phyloP scores from a whole-genome alignment of 83 land plant genomes.

The Thuja plicata region DNA sequence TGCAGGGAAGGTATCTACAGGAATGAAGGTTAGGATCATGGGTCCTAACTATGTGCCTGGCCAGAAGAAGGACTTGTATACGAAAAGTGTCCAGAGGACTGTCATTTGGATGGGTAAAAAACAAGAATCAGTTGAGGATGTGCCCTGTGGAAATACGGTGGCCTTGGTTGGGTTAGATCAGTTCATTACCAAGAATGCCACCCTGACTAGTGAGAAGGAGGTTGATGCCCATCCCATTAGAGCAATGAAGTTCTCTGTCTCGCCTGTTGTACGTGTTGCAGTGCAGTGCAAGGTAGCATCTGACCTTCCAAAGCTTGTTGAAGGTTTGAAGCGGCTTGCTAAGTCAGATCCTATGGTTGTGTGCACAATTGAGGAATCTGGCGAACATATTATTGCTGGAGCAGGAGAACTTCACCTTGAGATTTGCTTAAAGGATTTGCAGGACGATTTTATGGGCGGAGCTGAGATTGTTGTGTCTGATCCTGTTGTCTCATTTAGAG shows the following conservation, averaged over 20 bases:
- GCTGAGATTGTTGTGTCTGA: conserved; percentile 53
- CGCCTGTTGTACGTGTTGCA: conserved; percentile 79
- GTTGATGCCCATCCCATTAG: conserved; percentile 66
- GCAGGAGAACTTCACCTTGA: conserved; percentile 71
- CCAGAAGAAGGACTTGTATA: conserved; percentile 36
- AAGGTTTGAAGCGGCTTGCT: conserved; percentile 63
- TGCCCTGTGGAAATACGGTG: conserved; percentile 79
- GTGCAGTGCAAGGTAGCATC: conserved; percentile 79
- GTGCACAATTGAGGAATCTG: conserved; percentile 57
- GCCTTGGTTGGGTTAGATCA: conserved; percentile 78
- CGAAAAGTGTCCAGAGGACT: conserved; percentile 75
- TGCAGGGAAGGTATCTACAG: conserved; percentile 26
- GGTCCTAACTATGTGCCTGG: conserved; percentile 23
- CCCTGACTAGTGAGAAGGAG: conserved; percentile 67
- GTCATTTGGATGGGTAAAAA: conserved; percentile 83
- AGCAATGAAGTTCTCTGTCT: conserved; percentile 82
- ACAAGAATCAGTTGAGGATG: conserved; percentile 79
- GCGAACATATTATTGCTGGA: conserved; percentile 67
- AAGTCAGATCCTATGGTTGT: conserved; percentile 69
- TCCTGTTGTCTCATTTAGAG: conserved; percentile 68
- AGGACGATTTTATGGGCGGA: conserved; percentile 65
- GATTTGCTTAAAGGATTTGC: conserved; percentile 64
- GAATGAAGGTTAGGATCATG: conserved; percentile 30
- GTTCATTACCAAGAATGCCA: conserved; percentile 76
- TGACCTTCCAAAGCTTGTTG: conserved; percentile 73